Base-by-base conservation (phyloP, 2,329 filamentous ascomycete species). In the Colletotrichum sojae region DNA sequence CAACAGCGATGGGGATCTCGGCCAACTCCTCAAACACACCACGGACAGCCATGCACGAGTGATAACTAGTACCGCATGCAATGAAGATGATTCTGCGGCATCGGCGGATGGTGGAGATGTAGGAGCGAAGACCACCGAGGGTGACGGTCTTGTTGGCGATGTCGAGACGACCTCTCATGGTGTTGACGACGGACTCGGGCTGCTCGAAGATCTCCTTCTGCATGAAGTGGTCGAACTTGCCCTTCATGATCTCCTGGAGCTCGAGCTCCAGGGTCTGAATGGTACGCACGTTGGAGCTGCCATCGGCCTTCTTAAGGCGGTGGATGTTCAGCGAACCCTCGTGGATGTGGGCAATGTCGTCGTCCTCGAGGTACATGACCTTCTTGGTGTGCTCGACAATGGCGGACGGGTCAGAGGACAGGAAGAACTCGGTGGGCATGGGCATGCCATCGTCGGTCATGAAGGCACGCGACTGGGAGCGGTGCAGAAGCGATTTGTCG, bases 171-270 rank as follows among this genome's bases (percentile, higher is more conserved):
- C 96, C 96, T 90, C 96, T 94, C 96, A 99, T 99, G 74, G 96
- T 98, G 89, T 99, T 99, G 86, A 99, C 91, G 71, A 99, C 94
- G 15, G 96, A 99, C 85, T 99, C 96, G 78, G 96, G 96, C 87
- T 99, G 96, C 88, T 99, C 96, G 82, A 99, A 99, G 78, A 99
- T 99, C 83, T 99, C 96, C 90, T 99, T 99, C 83, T 99, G 96
- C 96, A 99, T 99, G 88, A 98, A 99, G 86, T 99, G 96, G 83
- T 99, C 96, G 84, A 98, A 99, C 81, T 96, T 97, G 83, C 96
- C 96, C 92, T 99, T 99, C 96, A 99, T 99, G 84, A 99, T 99
- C 87, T 99, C 95, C 87, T 99, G 96, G 73, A 99, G 92, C 88
- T 99, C 94, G 58, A 99, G 93, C 88, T 99, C 96, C 65, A 99